These are phyloP conservation scores for Panaeolus cyanescens DNA, from an alignment of 768 basidiomycete species.

Conservation along the genomic window DNA sequence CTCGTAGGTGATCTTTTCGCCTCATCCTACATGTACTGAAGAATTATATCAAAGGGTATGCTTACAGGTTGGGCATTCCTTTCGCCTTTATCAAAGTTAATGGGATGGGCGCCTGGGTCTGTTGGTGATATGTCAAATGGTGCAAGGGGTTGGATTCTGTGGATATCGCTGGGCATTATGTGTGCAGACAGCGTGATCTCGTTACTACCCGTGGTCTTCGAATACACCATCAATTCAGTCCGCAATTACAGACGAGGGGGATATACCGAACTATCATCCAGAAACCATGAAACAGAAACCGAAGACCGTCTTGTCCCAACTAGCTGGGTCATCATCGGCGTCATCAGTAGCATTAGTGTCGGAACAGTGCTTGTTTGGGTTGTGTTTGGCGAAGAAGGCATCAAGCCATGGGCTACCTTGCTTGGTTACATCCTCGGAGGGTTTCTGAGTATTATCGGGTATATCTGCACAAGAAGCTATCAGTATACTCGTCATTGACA, in stretches of 20 bases:
- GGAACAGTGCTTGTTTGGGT: constrained; percentile 85
- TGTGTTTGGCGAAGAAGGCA: constrained; percentile 89
- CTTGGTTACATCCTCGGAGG: constrained; percentile 83
- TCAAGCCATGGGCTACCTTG: constrained; percentile 93
- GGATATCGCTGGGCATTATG: constrained; percentile 95
- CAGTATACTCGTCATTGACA: constrained; percentile 5
- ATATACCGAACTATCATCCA: constrained; percentile 22
- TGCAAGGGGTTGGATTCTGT: constrained; percentile 96
- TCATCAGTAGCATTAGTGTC: constrained; percentile 56
- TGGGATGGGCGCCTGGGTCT: constrained; percentile 93
- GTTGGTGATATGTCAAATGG: constrained; percentile 87
- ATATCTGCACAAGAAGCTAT: background rate
- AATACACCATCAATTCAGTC: constrained; percentile 43
- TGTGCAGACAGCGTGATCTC: constrained; percentile 89
- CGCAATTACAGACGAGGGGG: constrained; percentile 23
- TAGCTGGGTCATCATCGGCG: constrained; percentile 74
- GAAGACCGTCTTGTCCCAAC: constrained; percentile 80
- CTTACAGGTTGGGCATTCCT: constrained; percentile 93
- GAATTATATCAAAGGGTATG: constrained; percentile 73
- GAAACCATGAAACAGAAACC: constrained; percentile 72
- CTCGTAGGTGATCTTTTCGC: constrained; percentile 46
- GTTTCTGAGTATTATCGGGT: constrained; percentile 85
- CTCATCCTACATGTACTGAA: constrained; percentile 6
- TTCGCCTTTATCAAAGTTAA: constrained; percentile 81
- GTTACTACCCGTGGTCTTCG: constrained; percentile 71